phyloP scores from a whole-genome alignment of 345 rosid species.

The Firmiana major region DNA sequence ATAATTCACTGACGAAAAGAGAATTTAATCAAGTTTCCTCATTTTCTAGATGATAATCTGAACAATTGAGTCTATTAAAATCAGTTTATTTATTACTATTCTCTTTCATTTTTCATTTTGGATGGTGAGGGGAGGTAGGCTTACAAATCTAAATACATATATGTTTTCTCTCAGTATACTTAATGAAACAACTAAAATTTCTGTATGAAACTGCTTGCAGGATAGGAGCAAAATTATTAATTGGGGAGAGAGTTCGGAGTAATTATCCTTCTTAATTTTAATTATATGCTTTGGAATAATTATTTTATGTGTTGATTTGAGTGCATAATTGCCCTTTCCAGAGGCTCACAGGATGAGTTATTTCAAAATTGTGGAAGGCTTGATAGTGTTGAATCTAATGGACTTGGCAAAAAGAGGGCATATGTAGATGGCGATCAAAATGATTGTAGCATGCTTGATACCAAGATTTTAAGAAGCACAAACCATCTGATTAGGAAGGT shows the following conservation, averaged over 20 bases:
- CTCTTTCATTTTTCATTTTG: not conserved
- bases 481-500: constrained; percentile 30
- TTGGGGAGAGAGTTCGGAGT: constrained; percentile 53
- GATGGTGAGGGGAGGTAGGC: not conserved
- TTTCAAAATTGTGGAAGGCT: constrained; percentile 22
- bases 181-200: constrained; percentile 13
- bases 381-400: constrained; percentile 27
- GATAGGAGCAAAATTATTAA: constrained; percentile 50
- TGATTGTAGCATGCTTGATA: constrained; percentile 18
- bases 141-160: not conserved
- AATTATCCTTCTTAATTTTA: constrained; percentile 30
- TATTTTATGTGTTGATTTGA: constrained; percentile 9
- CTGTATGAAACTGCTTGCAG: constrained; percentile 39
- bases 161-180: constrained; percentile 7
- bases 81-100: not conserved
- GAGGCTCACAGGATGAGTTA: constrained; percentile 37
- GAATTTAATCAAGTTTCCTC: not conserved
- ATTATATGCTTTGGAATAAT: not conserved
- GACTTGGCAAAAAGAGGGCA: constrained; percentile 30
- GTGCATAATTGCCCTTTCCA: constrained; percentile 23
- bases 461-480: constrained; percentile 32
- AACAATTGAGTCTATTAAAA: not conserved
- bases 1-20: not conserved
- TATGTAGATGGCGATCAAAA: constrained; percentile 16
- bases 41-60: not conserved